Percentiles rank a stretch among this genome's conserved stretches.
Conservation (phyloP, 2,329 filamentous ascomycete genomes). For the Dothiorella sarmentorum region DNA sequence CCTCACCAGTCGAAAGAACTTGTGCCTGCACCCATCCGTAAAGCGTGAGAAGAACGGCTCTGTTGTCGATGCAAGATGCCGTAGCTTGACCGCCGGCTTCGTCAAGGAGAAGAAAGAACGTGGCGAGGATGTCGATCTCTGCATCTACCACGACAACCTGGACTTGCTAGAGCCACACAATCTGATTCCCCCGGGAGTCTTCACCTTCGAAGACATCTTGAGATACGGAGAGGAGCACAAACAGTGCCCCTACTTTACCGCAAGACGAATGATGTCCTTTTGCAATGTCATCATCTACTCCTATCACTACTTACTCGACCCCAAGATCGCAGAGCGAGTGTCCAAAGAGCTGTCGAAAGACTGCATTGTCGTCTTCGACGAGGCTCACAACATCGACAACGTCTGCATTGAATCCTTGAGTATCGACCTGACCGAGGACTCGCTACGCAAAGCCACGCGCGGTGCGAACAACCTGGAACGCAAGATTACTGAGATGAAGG, state of each 20-base stretch:
- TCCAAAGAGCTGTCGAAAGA: constrained; percentile 96
- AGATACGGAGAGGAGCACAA: constrained; percentile 92
- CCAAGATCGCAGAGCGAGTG: constrained; percentile 93
- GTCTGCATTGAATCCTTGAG: constrained; percentile 97
- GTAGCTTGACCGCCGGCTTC: constrained; percentile 92
- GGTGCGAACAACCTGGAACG: constrained; percentile 88
- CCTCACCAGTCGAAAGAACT: constrained; percentile 91
- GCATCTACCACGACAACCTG: constrained; percentile 96
- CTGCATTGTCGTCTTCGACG: constrained; percentile 97
- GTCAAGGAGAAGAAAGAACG: constrained; percentile 96
- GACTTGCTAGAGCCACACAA: constrained; percentile 94
- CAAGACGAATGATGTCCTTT: constrained; percentile 96
- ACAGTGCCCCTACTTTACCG: constrained; percentile 96
- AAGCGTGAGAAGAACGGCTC: constrained; percentile 94
- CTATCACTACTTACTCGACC: constrained; percentile 95
- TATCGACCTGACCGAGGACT: constrained; percentile 95
- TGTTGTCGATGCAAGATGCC: constrained; percentile 91
- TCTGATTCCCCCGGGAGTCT: constrained; percentile 89
- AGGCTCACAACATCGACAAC: constrained; percentile 99
- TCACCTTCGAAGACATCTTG: constrained; percentile 86
- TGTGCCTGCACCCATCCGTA: constrained; percentile 93
- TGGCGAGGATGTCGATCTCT: constrained; percentile 90
- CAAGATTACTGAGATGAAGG: constrained; percentile 90
- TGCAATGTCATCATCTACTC: constrained; percentile 99
- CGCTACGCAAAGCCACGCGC: constrained; percentile 81